These are phyloP conservation scores for Plenodomus lindquistii DNA, from an alignment of 2,329 filamentous ascomycete species.

Conservation along the genomic window DNA sequence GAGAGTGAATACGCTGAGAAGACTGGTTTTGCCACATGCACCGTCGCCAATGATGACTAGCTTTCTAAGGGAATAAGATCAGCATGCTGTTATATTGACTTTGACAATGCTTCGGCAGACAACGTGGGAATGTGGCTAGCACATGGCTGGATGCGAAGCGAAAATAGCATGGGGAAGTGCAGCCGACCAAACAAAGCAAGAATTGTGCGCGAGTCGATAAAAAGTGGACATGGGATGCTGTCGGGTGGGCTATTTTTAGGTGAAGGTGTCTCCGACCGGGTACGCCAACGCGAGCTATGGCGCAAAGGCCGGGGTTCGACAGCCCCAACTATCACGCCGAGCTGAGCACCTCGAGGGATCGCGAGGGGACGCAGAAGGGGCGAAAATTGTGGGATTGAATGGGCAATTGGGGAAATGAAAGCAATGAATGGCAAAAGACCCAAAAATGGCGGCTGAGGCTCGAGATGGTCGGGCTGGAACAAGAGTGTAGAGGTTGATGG, in stretches of 20 bases:
- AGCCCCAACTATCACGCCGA: conserved; percentile 26
- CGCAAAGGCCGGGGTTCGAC: conserved; percentile 32
- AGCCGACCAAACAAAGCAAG: conserved; percentile 18
- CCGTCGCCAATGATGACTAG: conserved; percentile 96
- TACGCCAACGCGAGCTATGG: conserved; percentile 46
- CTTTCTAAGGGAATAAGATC: conserved; percentile 65
- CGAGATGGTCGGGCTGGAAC: conserved; percentile 1
- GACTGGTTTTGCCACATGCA: conserved; percentile 96
- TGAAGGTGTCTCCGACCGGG: conserved; percentile 37
- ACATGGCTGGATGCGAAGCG: conserved; percentile 8
- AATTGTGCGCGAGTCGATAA: conserved; percentile 36
- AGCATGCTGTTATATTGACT: conserved; percentile 21
- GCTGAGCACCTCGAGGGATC: conserved; percentile 5
- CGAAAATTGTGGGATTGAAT: not conserved
- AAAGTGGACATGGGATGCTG: conserved; percentile 39
- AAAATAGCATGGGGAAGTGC: conserved; percentile 10
- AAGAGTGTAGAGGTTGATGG: conserved; percentile 8
- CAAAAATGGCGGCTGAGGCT: not conserved
- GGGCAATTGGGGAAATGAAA: not conserved
- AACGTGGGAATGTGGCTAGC: conserved; percentile 13
- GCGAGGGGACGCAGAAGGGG: not conserved
- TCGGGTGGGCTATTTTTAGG: conserved; percentile 43
- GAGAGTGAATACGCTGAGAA: conserved; percentile 95
- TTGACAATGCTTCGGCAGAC: conserved; percentile 14
- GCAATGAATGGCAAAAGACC: not conserved